Evolutionary conservation across 805 yeast genomes (phyloP).

Genomic region (Lipomyces sp.): DNA sequence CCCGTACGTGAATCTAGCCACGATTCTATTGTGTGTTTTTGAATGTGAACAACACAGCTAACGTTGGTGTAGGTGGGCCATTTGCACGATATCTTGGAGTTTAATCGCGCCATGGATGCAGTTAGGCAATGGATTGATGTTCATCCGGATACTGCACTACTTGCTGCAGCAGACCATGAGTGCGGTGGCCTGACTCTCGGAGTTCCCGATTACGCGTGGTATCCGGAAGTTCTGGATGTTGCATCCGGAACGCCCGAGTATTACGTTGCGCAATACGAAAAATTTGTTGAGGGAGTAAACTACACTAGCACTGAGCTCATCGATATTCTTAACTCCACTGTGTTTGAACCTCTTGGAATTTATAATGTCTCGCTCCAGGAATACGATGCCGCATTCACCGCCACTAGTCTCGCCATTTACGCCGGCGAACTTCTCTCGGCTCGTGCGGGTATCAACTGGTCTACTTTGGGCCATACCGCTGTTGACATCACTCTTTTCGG

Average conservation of each 20-base stretch:
- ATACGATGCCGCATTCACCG: constrained; percentile 43
- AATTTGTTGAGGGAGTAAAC: constrained; percentile 23
- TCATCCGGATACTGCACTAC: constrained; percentile 71
- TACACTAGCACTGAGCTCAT: constrained; percentile 4
- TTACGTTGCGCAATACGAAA: constrained; percentile 33
- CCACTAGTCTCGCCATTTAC: constrained; percentile 38
- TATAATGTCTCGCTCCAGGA: constrained; percentile 56
- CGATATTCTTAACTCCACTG: constrained; percentile 33
- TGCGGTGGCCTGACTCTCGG: constrained; percentile 93
- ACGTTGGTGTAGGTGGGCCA: constrained; percentile 63
- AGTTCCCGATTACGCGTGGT: constrained; percentile 87
- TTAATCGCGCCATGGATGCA: constrained; percentile 73
- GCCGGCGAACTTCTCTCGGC: constrained; percentile 68
- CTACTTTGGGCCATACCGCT: constrained; percentile 94
- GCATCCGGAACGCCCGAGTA: constrained; percentile 78
- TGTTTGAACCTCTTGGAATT: constrained; percentile 67
- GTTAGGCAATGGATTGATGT: constrained; percentile 67
- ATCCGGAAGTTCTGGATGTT: constrained; percentile 68
- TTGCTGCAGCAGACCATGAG: constrained; percentile 91
- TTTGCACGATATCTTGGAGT: constrained; percentile 85
- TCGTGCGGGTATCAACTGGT: constrained; percentile 94
- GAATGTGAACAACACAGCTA: neutral
- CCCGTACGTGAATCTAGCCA: too few species aligned
- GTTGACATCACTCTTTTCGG: constrained; percentile 93
- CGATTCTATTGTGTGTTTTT: neutral